Percentiles rank a stretch among this genome's conserved stretches.
These are phyloP conservation scores for Yamadazyma trypodendri DNA, from an alignment of 1,139 yeast species.

Conservation along the genomic window DNA sequence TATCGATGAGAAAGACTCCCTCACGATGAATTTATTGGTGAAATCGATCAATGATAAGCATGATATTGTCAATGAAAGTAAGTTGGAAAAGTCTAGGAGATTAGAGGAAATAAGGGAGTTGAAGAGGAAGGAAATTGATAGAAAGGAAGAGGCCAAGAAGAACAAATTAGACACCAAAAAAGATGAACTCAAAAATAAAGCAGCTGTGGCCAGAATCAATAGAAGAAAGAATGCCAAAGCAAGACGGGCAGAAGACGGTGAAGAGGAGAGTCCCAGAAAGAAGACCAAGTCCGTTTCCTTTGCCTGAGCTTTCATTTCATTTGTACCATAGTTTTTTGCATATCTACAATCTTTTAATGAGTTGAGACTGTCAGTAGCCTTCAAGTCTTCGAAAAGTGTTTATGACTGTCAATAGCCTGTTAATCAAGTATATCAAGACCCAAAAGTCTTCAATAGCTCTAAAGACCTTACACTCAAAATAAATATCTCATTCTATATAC, in stretches of 20 bases:
- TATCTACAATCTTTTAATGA: too few species aligned
- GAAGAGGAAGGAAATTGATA: conserved; percentile 81
- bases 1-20: conserved; percentile 67
- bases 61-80: conserved; percentile 83
- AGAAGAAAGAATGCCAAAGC: conserved; percentile 72
- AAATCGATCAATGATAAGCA: conserved; percentile 78
- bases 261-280: conserved; percentile 22
- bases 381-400: too few species aligned
- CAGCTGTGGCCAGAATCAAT: conserved; percentile 62
- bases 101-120: conserved; percentile 87
- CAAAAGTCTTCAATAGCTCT: too few species aligned
- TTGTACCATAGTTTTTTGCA: conserved; percentile 2
- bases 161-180: conserved; percentile 75
- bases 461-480: conserved; percentile 3
- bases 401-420: too few species aligned
- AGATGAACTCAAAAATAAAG: conserved; percentile 69
- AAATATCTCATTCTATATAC: not conserved
- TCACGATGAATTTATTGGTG: conserved; percentile 65
- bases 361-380: too few species aligned
- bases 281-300: conserved; percentile 44
- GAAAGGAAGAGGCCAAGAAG: conserved; percentile 70
- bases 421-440: too few species aligned
- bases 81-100: conserved; percentile 84
- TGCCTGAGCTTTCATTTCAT: conserved; percentile 24
- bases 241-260: conserved; percentile 35